Conservation (phyloP, 805 yeast genomes). For the Candida boleticola region DNA sequence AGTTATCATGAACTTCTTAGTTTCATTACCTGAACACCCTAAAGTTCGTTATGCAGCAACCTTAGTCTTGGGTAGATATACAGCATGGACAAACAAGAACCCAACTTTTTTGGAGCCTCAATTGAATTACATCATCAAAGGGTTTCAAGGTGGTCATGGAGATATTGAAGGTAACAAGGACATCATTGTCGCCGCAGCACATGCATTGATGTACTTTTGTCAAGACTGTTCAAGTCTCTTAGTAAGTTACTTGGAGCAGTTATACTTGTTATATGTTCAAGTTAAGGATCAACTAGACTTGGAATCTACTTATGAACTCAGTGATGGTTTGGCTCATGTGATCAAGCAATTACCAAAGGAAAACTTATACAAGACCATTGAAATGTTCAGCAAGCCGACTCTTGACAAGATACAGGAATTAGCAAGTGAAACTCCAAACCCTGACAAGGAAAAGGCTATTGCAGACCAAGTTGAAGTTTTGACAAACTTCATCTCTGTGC, state of each 20-base stretch:
- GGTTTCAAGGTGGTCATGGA: conserved; percentile 43
- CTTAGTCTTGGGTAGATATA: conserved; percentile 89
- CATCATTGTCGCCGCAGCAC: conserved; percentile 82
- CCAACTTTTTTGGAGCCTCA: conserved; percentile 81
- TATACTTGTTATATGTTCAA: conserved; percentile 67
- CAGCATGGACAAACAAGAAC: conserved; percentile 91
- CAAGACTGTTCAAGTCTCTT: conserved; percentile 78
- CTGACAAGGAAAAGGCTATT: conserved; percentile 38
- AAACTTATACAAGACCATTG: conserved; percentile 50
- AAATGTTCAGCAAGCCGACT: conserved; percentile 67
- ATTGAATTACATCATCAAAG: conserved; percentile 76
- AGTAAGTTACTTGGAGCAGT: conserved; percentile 67
- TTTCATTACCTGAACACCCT: conserved; percentile 77
- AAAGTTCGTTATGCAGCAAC: conserved; percentile 91
- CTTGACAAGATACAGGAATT: conserved; percentile 42
- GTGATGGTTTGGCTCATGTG: conserved; percentile 88
- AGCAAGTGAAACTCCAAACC: conserved; percentile 8
- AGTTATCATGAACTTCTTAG: conserved; percentile 64
- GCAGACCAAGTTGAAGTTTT: conserved; percentile 77
- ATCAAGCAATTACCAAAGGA: conserved; percentile 58
- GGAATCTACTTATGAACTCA: conserved; percentile 71
- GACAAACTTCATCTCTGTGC: conserved; percentile 55
- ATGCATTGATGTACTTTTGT: conserved; percentile 91
- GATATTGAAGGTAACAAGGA: conserved; percentile 33
- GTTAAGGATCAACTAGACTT: conserved; percentile 54